These are phyloP conservation scores for Alternaria tenuissima DNA, from an alignment of 2,329 filamentous ascomycete genomes.

Conservation along the genomic window DNA sequence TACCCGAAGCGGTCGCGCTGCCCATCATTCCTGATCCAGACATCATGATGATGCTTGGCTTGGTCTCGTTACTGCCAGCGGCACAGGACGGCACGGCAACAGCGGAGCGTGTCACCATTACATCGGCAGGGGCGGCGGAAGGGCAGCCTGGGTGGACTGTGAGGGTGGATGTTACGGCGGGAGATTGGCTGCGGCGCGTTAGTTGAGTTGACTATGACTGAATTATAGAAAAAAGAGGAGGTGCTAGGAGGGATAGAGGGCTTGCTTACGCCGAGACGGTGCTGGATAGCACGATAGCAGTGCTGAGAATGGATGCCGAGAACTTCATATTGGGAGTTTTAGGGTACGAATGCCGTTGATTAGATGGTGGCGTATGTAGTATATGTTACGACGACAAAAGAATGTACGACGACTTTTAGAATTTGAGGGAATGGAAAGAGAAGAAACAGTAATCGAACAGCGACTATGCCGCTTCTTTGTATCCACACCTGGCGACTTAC, in stretches of 20 bases:
- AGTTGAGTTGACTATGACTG: background rate
- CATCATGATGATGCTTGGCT: slow-evolving; percentile 27
- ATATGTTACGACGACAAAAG: background rate
- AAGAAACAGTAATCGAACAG: background rate
- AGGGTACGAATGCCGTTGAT: background rate
- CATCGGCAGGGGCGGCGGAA: slow-evolving; percentile 22
- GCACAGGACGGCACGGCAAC: slow-evolving; percentile 24
- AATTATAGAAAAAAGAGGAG: background rate
- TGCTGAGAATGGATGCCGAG: background rate
- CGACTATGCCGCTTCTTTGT: background rate
- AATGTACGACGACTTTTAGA: background rate
- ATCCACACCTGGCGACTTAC: background rate
- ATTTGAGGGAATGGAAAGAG: background rate
- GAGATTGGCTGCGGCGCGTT: slow-evolving; percentile 9
- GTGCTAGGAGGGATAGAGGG: too few relatives aligned
- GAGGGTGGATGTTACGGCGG: slow-evolving; percentile 21
- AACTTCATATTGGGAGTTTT: background rate
- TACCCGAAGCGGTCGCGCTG: background rate
- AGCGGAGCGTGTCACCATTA: slow-evolving; percentile 27
- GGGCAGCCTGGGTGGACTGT: slow-evolving; percentile 27
- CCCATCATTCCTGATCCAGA: slow-evolving; percentile 16
- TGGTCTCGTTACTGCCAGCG: slow-evolving; percentile 28
- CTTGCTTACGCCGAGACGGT: slow-evolving; percentile 12
- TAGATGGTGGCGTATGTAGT: background rate
- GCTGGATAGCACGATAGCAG: slow-evolving; percentile 1